Evolutionary conservation across 345 rosid species (phyloP).

Genomic region (Dipteronia sinensis): DNA sequence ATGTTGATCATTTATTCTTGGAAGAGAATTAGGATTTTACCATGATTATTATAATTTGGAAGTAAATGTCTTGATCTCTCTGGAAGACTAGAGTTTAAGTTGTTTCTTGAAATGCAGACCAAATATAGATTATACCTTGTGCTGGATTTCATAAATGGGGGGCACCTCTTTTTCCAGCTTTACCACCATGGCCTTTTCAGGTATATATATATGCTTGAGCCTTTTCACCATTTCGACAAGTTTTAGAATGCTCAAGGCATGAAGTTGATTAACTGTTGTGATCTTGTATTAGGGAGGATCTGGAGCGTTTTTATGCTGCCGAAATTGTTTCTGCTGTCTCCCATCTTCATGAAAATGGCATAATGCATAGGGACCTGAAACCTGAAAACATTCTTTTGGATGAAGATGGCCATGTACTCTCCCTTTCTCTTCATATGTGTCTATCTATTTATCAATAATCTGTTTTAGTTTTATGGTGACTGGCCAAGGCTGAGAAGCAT

Average conservation of each 20-base stretch:
- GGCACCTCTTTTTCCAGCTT: conserved; percentile 96
- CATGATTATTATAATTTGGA: neutral
- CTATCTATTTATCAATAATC: neutral
- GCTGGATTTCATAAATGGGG: conserved; percentile 92
- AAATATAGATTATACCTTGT: conserved; percentile 87
- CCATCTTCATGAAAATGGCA: conserved; percentile 92
- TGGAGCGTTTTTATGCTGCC: conserved; percentile 89
- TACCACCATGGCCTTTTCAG: conserved; percentile 95
- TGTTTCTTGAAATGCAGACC: conserved; percentile 59
- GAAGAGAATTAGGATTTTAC: neutral
- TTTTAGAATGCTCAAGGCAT: neutral
- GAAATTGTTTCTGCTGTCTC: conserved; percentile 88
- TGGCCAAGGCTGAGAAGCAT: neutral
- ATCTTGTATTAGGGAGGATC: conserved; percentile 66
- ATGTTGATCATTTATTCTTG: neutral
- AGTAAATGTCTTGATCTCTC: neutral
- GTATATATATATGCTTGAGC: conserved; percentile 30
- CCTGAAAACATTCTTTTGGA: conserved; percentile 93
- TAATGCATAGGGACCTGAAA: conserved; percentile 98
- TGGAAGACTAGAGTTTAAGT: neutral
- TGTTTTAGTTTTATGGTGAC: neutral
- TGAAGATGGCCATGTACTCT: conserved; percentile 79
- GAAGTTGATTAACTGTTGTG: conserved; percentile 23
- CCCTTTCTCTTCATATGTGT: conserved; percentile 15
- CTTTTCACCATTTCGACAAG: neutral